phyloP scores from a whole-genome alignment of 2,329 filamentous ascomycete genomes.

The Myriangium duriaei region DNA sequence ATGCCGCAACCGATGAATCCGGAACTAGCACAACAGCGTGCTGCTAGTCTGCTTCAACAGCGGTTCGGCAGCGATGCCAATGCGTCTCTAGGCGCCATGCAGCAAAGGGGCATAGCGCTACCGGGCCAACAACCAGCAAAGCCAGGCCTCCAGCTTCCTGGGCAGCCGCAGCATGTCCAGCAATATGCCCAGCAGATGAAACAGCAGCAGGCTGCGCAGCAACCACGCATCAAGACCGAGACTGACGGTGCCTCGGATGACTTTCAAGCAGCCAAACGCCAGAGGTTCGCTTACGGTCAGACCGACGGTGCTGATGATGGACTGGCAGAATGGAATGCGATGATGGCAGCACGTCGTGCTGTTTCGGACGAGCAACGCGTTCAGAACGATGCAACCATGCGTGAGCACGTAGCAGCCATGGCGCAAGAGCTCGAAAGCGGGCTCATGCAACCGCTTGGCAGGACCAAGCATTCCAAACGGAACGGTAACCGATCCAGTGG shows the following conservation, averaged over 20 bases:
- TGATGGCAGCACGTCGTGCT: slow-evolving; percentile 46
- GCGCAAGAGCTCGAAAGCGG: slow-evolving; percentile 62
- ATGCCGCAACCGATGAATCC: slow-evolving; percentile 25
- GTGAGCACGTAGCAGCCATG: slow-evolving; percentile 52
- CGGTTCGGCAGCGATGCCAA: slow-evolving; percentile 53
- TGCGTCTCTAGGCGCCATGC: slow-evolving; percentile 53
- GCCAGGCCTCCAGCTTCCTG: slow-evolving; percentile 24
- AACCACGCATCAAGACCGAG: slow-evolving; percentile 25
- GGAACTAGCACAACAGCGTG: slow-evolving; percentile 42
- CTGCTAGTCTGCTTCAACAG: slow-evolving; percentile 38
- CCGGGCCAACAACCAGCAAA: slow-evolving; percentile 19
- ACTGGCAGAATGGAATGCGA: slow-evolving; percentile 42
- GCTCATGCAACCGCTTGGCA: slow-evolving; percentile 58
- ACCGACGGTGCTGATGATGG: slow-evolving; percentile 63
- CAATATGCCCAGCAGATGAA: slow-evolving; percentile 26
- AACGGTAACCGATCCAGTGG: not conserved
- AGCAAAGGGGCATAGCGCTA: slow-evolving; percentile 18
- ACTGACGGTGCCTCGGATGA: slow-evolving; percentile 12
- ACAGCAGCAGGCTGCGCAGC: slow-evolving; percentile 22
- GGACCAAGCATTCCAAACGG: slow-evolving; percentile 31
- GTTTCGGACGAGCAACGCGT: slow-evolving; percentile 39
- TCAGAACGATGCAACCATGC: slow-evolving; percentile 56
- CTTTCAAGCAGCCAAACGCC: slow-evolving; percentile 18
- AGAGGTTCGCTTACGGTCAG: slow-evolving; percentile 45
- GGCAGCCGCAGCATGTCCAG: slow-evolving; percentile 26